Percentiles rank a stretch among this genome's conserved stretches.
Evolutionary conservation across 1,139 yeast genomes (phyloP).

Genomic region (Scheffersomyces quercinus): DNA sequence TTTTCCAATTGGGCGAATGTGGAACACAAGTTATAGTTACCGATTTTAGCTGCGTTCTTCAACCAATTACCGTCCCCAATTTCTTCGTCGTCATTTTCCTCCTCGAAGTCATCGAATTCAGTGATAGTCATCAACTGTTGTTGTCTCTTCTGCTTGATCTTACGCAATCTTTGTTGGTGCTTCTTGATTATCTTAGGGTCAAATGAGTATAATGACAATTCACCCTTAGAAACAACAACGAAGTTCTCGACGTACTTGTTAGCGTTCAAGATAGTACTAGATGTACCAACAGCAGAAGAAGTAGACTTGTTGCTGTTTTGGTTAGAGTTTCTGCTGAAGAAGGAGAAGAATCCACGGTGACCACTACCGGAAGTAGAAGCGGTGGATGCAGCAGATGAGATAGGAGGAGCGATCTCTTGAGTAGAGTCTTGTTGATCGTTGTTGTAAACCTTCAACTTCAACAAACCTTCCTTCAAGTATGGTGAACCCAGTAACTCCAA

Average conservation of each 20-base stretch:
- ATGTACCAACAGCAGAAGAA: slow-evolving; percentile 9
- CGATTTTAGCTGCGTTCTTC: slow-evolving; percentile 49
- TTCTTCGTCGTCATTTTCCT: slow-evolving; percentile 22
- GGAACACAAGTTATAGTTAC: slow-evolving; percentile 50
- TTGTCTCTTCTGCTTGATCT: slow-evolving; percentile 21
- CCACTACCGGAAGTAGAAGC: slow-evolving; percentile 13
- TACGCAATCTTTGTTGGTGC: slow-evolving; percentile 36
- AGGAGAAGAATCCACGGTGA: slow-evolving; percentile 25
- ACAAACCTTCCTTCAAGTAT: slow-evolving; percentile 75
- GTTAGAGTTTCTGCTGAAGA: slow-evolving; percentile 18
- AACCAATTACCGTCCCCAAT: slow-evolving; percentile 74
- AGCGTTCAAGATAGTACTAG: slow-evolving; percentile 8
- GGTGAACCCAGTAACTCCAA: slow-evolving; percentile 74
- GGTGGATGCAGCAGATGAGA: slow-evolving; percentile 27
- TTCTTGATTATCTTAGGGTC: slow-evolving; percentile 47
- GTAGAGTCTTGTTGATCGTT: slow-evolving; percentile 40
- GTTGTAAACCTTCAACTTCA: slow-evolving; percentile 50
- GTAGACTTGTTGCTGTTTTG: slow-evolving; percentile 1
- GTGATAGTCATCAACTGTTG: slow-evolving; percentile 15
- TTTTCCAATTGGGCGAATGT: slow-evolving; percentile 48
- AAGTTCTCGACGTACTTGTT: slow-evolving; percentile 49
- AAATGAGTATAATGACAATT: slow-evolving; percentile 54
- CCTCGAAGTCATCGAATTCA: slow-evolving; percentile 17
- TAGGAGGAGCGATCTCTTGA: slow-evolving; percentile 15
- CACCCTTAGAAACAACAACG: slow-evolving; percentile 60